Percentiles rank a stretch among this genome's conserved stretches.
Evolutionary conservation across 2,329 filamentous ascomycete species (phyloP).

Genomic region (Talaromyces sp.): DNA sequence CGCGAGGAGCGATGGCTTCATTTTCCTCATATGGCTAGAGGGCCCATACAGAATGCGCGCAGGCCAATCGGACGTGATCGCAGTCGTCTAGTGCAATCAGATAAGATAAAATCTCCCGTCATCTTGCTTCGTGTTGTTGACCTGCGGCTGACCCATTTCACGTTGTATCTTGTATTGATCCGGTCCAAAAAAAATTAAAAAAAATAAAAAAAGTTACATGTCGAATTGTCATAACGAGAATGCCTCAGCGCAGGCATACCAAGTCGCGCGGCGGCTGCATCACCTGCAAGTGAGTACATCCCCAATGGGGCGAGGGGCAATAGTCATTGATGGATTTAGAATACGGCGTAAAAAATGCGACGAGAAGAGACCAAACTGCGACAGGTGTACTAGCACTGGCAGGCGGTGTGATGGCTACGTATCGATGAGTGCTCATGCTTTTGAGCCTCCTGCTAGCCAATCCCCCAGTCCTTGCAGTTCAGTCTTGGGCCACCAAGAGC

Average conservation of each 20-base stretch:
- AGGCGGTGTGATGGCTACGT: slow-evolving; percentile 34
- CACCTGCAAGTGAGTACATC: slow-evolving; percentile 9
- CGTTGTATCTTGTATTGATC: background rate
- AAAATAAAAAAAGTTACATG: too few relatives aligned
- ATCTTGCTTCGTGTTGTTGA: background rate
- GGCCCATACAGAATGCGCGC: background rate
- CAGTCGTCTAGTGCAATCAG: background rate
- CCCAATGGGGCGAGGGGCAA: background rate
- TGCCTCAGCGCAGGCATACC: background rate
- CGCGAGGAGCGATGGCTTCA: background rate
- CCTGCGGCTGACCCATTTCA: background rate
- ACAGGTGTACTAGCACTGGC: slow-evolving; percentile 31
- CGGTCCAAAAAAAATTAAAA: background rate
- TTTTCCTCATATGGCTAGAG: slow-evolving; percentile 1
- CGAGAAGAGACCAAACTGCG: slow-evolving; percentile 28
- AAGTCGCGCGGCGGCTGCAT: slow-evolving; percentile 7
- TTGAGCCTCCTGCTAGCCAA: background rate
- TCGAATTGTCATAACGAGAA: background rate
- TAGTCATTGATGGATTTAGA: background rate
- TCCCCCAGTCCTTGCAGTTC: background rate
- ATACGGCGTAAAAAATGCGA: slow-evolving; percentile 33
- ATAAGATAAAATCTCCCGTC: slow-evolving; percentile 7
- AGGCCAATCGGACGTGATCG: background rate
- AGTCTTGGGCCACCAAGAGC: background rate
- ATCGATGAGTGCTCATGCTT: background rate